These are phyloP conservation scores for Phytophthora fragariaefolia DNA, from an alignment of 352 stramenopile genomes.

Conservation along the genomic window DNA sequence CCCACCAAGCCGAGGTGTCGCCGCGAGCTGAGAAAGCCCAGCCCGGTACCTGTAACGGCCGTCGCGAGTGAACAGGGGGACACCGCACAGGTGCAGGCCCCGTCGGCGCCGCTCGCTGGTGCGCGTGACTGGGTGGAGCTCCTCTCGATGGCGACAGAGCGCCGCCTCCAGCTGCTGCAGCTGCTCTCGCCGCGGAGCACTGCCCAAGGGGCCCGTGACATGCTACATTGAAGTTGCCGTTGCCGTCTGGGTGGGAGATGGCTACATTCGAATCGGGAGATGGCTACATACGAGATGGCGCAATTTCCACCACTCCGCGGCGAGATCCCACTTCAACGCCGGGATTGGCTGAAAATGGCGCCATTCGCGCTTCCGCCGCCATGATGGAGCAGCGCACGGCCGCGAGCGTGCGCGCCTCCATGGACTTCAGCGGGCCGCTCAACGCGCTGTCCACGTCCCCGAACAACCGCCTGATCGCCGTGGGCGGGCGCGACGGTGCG, in stretches of 20 bases:
- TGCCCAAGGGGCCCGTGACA: not conserved
- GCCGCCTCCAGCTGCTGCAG: too few relatives aligned
- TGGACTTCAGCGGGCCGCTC: constrained; percentile 87
- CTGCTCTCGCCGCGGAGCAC: not conserved
- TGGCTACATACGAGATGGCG: too few relatives aligned
- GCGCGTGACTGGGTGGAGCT: too few relatives aligned
- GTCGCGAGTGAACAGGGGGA: too few relatives aligned
- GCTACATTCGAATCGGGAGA: constrained; percentile 7
- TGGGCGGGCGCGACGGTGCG: constrained; percentile 84
- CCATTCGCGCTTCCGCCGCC: constrained; percentile 3
- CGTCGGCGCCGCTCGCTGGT: too few relatives aligned
- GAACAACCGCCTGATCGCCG: constrained; percentile 82
- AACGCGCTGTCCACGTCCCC: constrained; percentile 87
- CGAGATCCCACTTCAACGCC: not conserved
- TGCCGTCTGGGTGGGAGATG: too few relatives aligned
- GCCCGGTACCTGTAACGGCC: too few relatives aligned
- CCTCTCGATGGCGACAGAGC: too few relatives aligned
- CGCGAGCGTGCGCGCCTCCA: constrained; percentile 78
- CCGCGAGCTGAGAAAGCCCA: too few relatives aligned
- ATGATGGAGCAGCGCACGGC: constrained; percentile 40
- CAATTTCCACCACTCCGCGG: constrained; percentile 29
- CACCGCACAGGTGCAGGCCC: too few relatives aligned
- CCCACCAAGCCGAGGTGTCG: not conserved
- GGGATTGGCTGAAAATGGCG: constrained; percentile 29
- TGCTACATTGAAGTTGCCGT: constrained; percentile 13